These are phyloP conservation scores for Chlamydomonas incerta DNA, from an alignment of 139 green algal genomes.

Conservation along the genomic window DNA sequence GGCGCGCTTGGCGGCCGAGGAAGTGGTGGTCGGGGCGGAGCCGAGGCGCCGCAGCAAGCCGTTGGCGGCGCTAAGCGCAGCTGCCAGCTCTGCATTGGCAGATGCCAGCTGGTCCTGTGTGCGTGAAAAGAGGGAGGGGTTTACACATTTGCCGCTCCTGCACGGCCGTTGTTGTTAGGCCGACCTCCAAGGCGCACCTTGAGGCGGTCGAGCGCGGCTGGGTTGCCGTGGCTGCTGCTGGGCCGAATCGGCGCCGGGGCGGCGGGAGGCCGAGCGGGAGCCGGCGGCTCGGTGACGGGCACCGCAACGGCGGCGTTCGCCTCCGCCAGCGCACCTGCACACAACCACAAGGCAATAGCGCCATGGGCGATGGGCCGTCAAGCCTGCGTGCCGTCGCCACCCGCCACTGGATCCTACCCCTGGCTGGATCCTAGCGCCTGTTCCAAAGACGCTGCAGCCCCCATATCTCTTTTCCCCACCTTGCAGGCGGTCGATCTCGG, in stretches of 20 bases:
- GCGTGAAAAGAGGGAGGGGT: neutral
- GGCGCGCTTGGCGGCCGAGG: neutral
- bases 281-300: neutral
- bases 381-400: no score
- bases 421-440: no score
- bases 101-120: conserved; percentile 44
- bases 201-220: neutral
- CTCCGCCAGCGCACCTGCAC: conserved; percentile 15
- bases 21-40: neutral
- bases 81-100: conserved; percentile 39
- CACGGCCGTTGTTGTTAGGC: no score
- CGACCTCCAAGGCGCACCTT: no score
- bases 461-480: neutral
- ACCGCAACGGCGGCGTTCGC: neutral
- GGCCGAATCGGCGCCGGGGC: neutral
- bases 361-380: no score
- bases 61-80: conserved; percentile 42
- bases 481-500: conserved; percentile 47
- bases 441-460: no score
- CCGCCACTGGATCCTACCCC: no score
- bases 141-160: no score
- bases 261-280: neutral
- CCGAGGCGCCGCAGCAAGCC: conserved; percentile 29
- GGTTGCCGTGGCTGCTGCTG: neutral
- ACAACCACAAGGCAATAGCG: no score